Evolutionary conservation across 75 land plant genomes (phyloP), one percentile per base, ranked within the genome.

Genomic region (Selaginella moellendorffii): DNA sequence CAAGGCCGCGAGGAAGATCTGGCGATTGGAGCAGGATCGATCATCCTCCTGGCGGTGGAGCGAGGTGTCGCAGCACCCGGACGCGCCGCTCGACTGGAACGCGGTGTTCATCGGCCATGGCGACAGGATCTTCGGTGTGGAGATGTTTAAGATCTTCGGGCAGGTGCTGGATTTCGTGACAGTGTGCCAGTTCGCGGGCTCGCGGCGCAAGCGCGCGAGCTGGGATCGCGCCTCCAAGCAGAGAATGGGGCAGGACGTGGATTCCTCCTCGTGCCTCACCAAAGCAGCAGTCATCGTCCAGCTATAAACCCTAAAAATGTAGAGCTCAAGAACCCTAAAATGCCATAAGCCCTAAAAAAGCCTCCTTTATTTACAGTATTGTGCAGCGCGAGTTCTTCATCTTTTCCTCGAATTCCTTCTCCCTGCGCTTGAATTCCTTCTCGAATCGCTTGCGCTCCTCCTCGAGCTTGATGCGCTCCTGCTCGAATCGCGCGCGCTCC

Each of bases 81-180:
- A 87, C 80, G 91, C 91, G 12, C 91, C 91, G 1, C 77, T 87
- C 82, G 91, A 87, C 61, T 82, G 88, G 82, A 81, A 87, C 72
- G 85, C 91, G 54, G 75, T 70, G 20, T 87, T 79, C 74, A n/a
- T n/a, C 12, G 79, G 76, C 1, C 76, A 82, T 52, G 62, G 75
- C 20, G 68, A 72, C 30, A 56, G 52, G 42, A 77, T 87, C 54
- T 87, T 75, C 72, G 88, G 85, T 22, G 65, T 84, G 21, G 91
- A 87, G 61, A 84, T 87, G 91, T 87, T 84, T 65, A 87, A 84
- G 64, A 78, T 87, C 31, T 87, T 87, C 70, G 88, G 91, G 31
- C 87, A 87, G 74, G 85, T 80, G 2, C 30, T 87, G 66, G 82
- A 84, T 20, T 87, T 87, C 70, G 54, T 84, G 17, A 87, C 91